These are phyloP conservation scores for Kuraishia capsulata DNA, from an alignment of 805 yeast species.

Conservation along the genomic window DNA sequence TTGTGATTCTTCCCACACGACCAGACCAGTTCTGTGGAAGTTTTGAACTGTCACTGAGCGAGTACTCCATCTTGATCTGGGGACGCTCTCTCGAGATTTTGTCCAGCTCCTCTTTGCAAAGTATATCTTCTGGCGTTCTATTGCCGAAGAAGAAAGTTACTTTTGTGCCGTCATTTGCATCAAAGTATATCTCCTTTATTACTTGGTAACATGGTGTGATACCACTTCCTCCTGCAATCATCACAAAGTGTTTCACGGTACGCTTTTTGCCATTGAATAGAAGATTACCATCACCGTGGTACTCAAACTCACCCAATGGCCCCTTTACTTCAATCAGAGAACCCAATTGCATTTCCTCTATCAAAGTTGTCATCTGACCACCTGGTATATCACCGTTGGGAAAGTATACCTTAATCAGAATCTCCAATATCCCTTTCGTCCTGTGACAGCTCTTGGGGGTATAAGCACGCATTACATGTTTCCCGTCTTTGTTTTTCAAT, in stretches of 20 bases:
- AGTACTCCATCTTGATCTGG: slow-evolving; percentile 29
- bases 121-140: slow-evolving; percentile 30
- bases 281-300: slow-evolving; percentile 9
- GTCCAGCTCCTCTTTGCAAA: slow-evolving; percentile 37
- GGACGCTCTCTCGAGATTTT: slow-evolving; percentile 25
- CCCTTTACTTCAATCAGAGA: slow-evolving; percentile 19
- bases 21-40: slow-evolving; percentile 24
- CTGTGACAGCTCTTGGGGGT: slow-evolving; percentile 22
- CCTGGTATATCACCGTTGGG: slow-evolving; percentile 20
- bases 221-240: slow-evolving; percentile 50
- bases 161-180: slow-evolving; percentile 35
- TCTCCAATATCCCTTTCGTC: slow-evolving; percentile 17
- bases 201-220: slow-evolving; percentile 49
- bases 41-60: slow-evolving; percentile 17
- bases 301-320: slow-evolving; percentile 22
- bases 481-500: slow-evolving; percentile 13
- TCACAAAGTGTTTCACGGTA: slow-evolving; percentile 21
- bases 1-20: slow-evolving; percentile 28
- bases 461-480: slow-evolving; percentile 23
- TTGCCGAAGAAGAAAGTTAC: slow-evolving; percentile 38
- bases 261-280: slow-evolving; percentile 6
- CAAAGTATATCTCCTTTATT: slow-evolving; percentile 33
- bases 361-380: slow-evolving; percentile 20
- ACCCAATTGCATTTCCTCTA: slow-evolving; percentile 16
- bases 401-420: slow-evolving; percentile 23